Conservation (phyloP, 1,284 basidiomycete genomes). For the Ustilago nuda region DNA sequence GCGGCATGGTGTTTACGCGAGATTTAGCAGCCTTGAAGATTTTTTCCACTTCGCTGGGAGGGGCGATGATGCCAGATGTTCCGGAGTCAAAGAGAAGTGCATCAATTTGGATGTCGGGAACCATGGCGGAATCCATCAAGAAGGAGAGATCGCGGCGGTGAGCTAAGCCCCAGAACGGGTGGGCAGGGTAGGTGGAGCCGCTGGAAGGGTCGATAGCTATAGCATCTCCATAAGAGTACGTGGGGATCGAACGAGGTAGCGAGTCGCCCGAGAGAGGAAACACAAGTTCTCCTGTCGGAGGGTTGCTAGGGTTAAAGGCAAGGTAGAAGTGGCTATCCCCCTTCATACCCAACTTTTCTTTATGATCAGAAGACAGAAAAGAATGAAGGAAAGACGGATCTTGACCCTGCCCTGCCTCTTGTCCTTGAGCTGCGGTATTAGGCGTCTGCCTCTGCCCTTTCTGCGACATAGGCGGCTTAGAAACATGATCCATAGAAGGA, state of each 20-base stretch:
- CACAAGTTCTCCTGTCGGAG: constrained; percentile 21
- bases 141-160: constrained; percentile 27
- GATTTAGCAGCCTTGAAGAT: constrained; percentile 8
- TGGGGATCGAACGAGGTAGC: not conserved
- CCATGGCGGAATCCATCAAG: not conserved
- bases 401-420: not conserved
- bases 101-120: constrained; percentile 25
- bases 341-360: constrained; percentile 14
- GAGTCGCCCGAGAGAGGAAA: constrained; percentile 28
- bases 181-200: constrained; percentile 17
- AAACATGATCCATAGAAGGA: constrained; percentile 17
- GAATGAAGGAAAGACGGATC: constrained; percentile 32
- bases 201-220: constrained; percentile 20
- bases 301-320: not conserved
- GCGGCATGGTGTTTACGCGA: not conserved
- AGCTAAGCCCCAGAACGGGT: constrained; percentile 41
- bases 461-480: not conserved
- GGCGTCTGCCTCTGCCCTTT: not conserved
- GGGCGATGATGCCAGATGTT: constrained; percentile 30
- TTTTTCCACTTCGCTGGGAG: constrained; percentile 30
- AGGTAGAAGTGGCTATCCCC: constrained; percentile 32
- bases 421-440: not conserved
- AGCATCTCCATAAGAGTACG: not conserved
- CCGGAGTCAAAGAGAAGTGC: constrained; percentile 35
- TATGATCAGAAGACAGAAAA: constrained; percentile 10